Evolutionary conservation across 2,329 filamentous ascomycete species (phyloP).

Genomic region (Fusarium burgessii): DNA sequence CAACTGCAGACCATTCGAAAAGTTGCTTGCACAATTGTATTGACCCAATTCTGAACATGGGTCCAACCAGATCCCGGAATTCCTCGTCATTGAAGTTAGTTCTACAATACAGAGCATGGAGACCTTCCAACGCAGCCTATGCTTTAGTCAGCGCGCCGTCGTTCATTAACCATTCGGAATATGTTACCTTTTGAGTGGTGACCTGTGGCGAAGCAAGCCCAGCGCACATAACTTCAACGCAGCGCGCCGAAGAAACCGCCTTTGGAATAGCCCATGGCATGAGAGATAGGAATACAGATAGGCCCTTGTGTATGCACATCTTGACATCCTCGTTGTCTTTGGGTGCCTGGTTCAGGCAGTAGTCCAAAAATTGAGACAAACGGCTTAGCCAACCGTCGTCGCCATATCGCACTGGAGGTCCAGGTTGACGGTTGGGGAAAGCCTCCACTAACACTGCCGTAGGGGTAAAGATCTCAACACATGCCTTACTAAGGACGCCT

Average conservation of each 20-base stretch:
- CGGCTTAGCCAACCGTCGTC: slow-evolving; percentile 89
- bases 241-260: slow-evolving; percentile 78
- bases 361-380: slow-evolving; percentile 77
- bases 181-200: slow-evolving; percentile 75
- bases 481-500: slow-evolving; percentile 85
- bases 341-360: slow-evolving; percentile 76
- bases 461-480: slow-evolving; percentile 94
- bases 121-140: slow-evolving; percentile 82
- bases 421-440: slow-evolving; percentile 78
- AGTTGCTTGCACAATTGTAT: slow-evolving; percentile 78
- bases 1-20: slow-evolving; percentile 83
- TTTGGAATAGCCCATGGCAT: slow-evolving; percentile 91
- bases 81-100: slow-evolving; percentile 81
- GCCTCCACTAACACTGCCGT: slow-evolving; percentile 78
- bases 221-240: slow-evolving; percentile 77
- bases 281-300: slow-evolving; percentile 81
- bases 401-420: slow-evolving; percentile 77
- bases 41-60: slow-evolving; percentile 80
- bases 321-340: slow-evolving; percentile 75
- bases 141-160: slow-evolving; percentile 18
- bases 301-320: slow-evolving; percentile 78
- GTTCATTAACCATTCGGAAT: background rate
- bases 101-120: slow-evolving; percentile 85
- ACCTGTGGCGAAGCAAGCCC: slow-evolving; percentile 77
- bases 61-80: slow-evolving; percentile 80